Conservation (phyloP, 768 basidiomycete species). For the Pisolithus albus region DNA sequence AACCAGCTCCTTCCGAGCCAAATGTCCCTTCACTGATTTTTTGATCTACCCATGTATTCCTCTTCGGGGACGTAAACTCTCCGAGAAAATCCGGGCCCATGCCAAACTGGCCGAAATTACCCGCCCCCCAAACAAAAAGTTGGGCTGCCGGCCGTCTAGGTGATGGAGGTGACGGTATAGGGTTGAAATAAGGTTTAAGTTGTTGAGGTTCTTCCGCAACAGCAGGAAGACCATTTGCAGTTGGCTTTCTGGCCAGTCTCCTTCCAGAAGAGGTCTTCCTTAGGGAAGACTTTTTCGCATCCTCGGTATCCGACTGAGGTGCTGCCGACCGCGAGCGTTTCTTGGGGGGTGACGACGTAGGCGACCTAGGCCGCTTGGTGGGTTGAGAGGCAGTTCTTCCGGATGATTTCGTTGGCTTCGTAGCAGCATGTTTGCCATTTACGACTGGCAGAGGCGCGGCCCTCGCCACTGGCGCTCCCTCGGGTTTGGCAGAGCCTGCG, state of each 20-base stretch:
- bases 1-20: constrained; percentile 67
- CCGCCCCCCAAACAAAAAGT: constrained; percentile 85
- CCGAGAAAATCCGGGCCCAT: constrained; percentile 70
- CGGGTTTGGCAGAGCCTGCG: constrained; percentile 40
- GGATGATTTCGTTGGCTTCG: constrained; percentile 22
- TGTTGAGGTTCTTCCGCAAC: constrained; percentile 33
- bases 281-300: constrained; percentile 22
- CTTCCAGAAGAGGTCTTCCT: constrained; percentile 20
- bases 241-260: constrained; percentile 25
- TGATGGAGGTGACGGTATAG: constrained; percentile 52
- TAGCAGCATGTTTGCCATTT: constrained; percentile 31
- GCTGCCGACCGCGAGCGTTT: constrained; percentile 41
- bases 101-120: constrained; percentile 94
- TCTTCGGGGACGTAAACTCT: constrained; percentile 70
- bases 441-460: constrained; percentile 26
- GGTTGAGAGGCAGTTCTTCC: constrained; percentile 17
- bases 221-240: constrained; percentile 24
- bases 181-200: constrained; percentile 55
- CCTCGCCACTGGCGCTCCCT: constrained; percentile 18
- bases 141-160: constrained; percentile 59
- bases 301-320: constrained; percentile 38
- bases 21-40: constrained; percentile 67
- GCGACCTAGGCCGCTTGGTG: constrained; percentile 48
- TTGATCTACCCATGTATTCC: constrained; percentile 70
- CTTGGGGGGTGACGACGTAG: constrained; percentile 36